Conservation (phyloP, 2,329 filamentous ascomycete species). For the Botrytis medusae region DNA sequence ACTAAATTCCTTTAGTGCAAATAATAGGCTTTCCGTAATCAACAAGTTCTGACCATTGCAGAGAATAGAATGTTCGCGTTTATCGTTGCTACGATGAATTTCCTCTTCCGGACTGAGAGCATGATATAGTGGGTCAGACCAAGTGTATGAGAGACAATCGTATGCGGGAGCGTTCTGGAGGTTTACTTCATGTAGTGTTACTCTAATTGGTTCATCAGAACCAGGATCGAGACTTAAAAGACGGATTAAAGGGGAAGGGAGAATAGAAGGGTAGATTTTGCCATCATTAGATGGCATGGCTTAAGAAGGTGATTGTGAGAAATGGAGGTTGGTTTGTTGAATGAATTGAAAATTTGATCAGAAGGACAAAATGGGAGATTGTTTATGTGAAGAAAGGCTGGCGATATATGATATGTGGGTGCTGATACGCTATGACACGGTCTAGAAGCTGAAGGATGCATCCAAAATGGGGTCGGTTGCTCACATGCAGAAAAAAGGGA, state of each 20-base stretch:
- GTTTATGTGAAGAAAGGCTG: not conserved
- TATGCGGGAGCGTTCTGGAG: slow-evolving; percentile 1
- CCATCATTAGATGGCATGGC: not conserved
- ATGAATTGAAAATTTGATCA: too few species aligned
- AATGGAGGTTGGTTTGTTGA: not conserved
- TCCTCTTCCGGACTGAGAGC: slow-evolving; percentile 6
- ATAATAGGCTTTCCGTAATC: slow-evolving; percentile 2
- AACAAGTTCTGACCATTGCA: not conserved
- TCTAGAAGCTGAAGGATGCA: not conserved
- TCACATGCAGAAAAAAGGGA: not conserved
- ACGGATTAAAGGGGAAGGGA: slow-evolving; percentile 7
- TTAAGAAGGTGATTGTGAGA: not conserved
- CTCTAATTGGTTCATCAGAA: slow-evolving; percentile 1
- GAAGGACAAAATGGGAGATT: not conserved
- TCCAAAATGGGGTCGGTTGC: not conserved
- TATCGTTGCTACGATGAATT: not conserved
- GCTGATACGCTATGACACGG: not conserved
- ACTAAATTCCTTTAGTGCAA: slow-evolving; percentile 2
- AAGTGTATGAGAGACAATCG: slow-evolving; percentile 23
- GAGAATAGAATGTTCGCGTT: slow-evolving; percentile 1
- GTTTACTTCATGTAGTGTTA: slow-evolving; percentile 8
- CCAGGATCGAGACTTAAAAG: slow-evolving; percentile 11
- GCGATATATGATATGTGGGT: not conserved
- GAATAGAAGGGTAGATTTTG: not conserved
- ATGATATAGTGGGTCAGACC: slow-evolving; percentile 22